Evolutionary conservation across 371 early-diverging fungal species (phyloP), one percentile per base, ranked within the genome.

Genomic region (Mycotypha africana): DNA sequence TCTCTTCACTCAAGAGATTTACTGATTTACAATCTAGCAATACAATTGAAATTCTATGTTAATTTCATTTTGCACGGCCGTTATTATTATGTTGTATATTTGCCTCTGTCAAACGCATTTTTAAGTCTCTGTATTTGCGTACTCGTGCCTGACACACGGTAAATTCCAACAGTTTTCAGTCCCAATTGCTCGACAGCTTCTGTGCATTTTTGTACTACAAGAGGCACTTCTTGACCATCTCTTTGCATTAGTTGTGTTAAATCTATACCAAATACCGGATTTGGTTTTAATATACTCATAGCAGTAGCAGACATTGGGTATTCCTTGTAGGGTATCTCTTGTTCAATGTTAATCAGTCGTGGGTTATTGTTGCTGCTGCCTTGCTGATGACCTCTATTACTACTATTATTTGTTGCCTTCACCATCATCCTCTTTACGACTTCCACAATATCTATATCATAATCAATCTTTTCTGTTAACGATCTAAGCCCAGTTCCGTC

Each of bases 111-210:
- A 56, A 93, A 83, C 35, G 78, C 60, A 34, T 67, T 65, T 22
- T 84, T 74, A 25, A 93, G 61, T 49, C 71, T 70, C 50, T 81
- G 82, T 11, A 93, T 81, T 33, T 78, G 75, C 11, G 82, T 71
- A 20, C 57, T 76, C 21, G 84, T 74, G 1, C 93, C 94, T 7
- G 92, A 89, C 4, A 88, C 56, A 7, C 96, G 84, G 56, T 95
- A 95, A 2, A 95, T 62, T 1, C 96, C 95, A 23, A 78, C 79
- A 5, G 66, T 67, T 15, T 78, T 62, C 43, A 88, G 49, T 1
- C 87, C 82, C 33, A 60, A 61, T 9, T 51, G 52, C 61, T 95
- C 96, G 15, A 95, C 81, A 4, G 81, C 81, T 26, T 84, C 74
- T 4, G 86, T 78, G 47, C 89, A 91, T 47, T 86, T 85, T 20